A percentile compares a stretch with the other conserved stretches of the same genome.
These are phyloP conservation scores for Crithidia fasciculata DNA, from an alignment of 208 protist genomes.

Conservation along the genomic window DNA sequence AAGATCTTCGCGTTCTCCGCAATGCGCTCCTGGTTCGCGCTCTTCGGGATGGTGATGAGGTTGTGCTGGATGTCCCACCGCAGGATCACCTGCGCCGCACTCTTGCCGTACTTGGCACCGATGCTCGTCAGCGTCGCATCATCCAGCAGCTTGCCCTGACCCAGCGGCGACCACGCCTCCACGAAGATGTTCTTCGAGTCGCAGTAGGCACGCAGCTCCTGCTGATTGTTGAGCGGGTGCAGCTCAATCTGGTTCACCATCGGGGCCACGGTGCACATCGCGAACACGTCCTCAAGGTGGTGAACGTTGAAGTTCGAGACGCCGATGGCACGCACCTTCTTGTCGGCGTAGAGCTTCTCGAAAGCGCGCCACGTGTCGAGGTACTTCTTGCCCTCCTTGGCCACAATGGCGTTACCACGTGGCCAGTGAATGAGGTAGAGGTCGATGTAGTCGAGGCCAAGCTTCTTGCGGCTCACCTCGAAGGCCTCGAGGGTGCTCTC, in stretches of 20 bases:
- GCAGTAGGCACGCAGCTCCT: slow-evolving; percentile 68
- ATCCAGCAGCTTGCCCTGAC: slow-evolving; percentile 49
- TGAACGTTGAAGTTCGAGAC: slow-evolving; percentile 85
- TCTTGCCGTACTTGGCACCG: slow-evolving; percentile 55
- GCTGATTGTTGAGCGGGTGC: slow-evolving; percentile 75
- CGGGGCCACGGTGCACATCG: slow-evolving; percentile 62
- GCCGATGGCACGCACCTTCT: slow-evolving; percentile 84
- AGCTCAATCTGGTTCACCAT: slow-evolving; percentile 92
- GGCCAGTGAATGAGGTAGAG: slow-evolving; percentile 98
- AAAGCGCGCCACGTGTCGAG: slow-evolving; percentile 84
- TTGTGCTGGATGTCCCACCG: slow-evolving; percentile 76
- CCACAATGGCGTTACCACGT: no score
- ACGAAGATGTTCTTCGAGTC: slow-evolving; percentile 64
- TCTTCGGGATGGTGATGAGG: slow-evolving; percentile 88
- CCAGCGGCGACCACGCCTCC: slow-evolving; percentile 86
- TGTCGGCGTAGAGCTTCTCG: slow-evolving; percentile 79
- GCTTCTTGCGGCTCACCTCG: slow-evolving; percentile 62
- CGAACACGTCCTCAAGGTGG: slow-evolving; percentile 65
- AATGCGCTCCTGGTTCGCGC: slow-evolving; percentile 74
- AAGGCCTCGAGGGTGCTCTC: slow-evolving; percentile 66
- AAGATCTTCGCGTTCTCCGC: slow-evolving; percentile 89
- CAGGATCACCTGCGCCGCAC: slow-evolving; percentile 75
- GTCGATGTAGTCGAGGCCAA: slow-evolving; percentile 93
- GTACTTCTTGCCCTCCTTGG: slow-evolving; percentile 25
- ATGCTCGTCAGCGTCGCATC: slow-evolving; percentile 42